Evolutionary conservation across 345 rosid species (phyloP).

Genomic region (Brassica carinata): DNA sequence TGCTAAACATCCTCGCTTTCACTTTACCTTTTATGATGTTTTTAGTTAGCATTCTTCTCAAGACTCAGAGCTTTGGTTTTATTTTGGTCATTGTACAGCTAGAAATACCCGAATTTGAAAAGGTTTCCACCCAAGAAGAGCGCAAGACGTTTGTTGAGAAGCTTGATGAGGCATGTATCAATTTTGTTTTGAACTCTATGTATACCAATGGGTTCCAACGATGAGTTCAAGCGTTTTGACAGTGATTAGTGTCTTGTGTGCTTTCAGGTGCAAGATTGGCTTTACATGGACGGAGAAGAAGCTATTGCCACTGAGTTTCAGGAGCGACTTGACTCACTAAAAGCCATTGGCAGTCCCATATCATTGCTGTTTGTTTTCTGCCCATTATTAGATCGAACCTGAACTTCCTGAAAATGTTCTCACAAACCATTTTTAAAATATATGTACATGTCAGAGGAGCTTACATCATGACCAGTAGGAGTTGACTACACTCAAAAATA

Average conservation of each 20-base stretch:
- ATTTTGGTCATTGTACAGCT: too few species aligned
- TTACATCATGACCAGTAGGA: neutral
- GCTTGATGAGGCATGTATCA: neutral
- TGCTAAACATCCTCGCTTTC: too few species aligned
- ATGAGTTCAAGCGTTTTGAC: neutral
- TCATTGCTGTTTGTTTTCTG: neutral
- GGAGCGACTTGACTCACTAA: neutral
- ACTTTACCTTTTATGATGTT: too few species aligned
- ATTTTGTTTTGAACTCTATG: neutral
- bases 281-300: neutral
- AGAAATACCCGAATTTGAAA: too few species aligned
- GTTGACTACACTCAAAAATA: neutral
- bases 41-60: too few species aligned
- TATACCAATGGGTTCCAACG: neutral
- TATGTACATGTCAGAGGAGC: neutral
- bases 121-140: conserved; percentile 53
- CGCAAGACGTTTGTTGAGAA: conserved; percentile 49
- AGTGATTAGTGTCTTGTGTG: neutral
- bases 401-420: neutral
- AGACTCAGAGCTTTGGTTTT: too few species aligned
- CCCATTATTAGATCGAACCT: neutral
- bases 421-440: neutral
- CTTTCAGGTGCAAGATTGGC: neutral
- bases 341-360: neutral
- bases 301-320: neutral